phyloP scores from a whole-genome alignment of 768 basidiomycete genomes.

The Boletus bicolor region DNA sequence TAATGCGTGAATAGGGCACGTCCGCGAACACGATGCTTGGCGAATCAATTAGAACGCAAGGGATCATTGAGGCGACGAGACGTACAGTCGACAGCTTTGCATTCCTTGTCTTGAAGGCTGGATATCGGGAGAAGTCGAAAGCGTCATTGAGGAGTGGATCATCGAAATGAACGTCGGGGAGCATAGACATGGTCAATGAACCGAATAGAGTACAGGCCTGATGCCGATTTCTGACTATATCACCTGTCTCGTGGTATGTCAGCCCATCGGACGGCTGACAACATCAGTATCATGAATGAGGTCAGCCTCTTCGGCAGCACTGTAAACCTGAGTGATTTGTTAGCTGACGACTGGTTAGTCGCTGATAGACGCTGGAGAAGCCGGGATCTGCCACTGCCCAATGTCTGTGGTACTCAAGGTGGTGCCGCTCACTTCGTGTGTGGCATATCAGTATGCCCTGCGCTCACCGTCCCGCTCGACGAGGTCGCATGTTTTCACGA shows the following conservation, averaged over 20 bases:
- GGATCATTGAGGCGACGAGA: neutral
- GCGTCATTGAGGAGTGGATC: slow-evolving; percentile 19
- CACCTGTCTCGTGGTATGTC: neutral
- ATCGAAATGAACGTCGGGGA: slow-evolving; percentile 22
- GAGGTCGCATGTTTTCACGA: no score
- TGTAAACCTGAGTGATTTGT: neutral
- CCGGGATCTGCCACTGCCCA: no score
- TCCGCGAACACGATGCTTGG: slow-evolving; percentile 2
- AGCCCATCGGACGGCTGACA: slow-evolving; percentile 17
- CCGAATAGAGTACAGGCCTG: neutral
- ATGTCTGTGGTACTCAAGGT: no score
- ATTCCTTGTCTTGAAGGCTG: slow-evolving; percentile 2
- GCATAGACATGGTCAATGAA: neutral
- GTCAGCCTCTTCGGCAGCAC: neutral
- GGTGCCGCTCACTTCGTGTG: no score
- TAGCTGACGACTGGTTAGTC: no score
- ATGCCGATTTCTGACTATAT: neutral
- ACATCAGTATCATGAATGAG: neutral
- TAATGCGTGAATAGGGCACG: neutral
- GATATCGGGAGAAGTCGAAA: slow-evolving; percentile 18
- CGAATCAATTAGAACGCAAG: neutral
- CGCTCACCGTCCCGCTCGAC: no score
- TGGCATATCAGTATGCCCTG: no score
- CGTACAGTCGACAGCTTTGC: slow-evolving; percentile 4
- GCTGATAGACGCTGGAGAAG: no score